Base-by-base conservation (phyloP, 441 rosid species). In the Theobroma grandiflorum region DNA sequence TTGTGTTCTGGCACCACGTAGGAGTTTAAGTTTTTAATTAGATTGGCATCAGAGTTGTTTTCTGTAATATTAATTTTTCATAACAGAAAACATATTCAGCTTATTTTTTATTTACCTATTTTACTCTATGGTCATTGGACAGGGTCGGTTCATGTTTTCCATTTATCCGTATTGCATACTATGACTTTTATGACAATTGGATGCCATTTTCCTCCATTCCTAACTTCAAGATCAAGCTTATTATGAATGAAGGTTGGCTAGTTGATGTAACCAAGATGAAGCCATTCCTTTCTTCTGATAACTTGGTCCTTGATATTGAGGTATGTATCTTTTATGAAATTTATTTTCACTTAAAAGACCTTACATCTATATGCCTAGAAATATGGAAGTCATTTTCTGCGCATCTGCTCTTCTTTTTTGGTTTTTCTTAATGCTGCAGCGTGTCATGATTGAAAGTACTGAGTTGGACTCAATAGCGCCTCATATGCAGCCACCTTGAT, bases 141-240 rank as follows among this genome's bases (percentile, higher is more conserved):
- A 94, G 97, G 80, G 89, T 88, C 52, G 96, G 98, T 81, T 89
- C 90, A 6, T 76, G 42, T 26, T 85, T 88, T 68, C 90, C 89
- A 15, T 75, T 79, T 26, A 31, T 84, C 49, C 71, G 58, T 63
- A 72, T 94, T 58, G 87, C 84, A 45, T 89, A 94, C 76, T 83
- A 84, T 53, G 98, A 94, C 85, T 79, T 79, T 77, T 86, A 78
- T 79, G 87, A 76, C 71, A 93, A 91, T 80, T 85, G 15, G 64
- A 89, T 86, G 42, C 84, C 81, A 26, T 89, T 94, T 78, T 8
- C 80, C 52, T 80, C 82, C 70, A 66, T 79, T 77, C 94, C 91
- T 63, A 42, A 75, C 35, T 81, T 91, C 59, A 49, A 74, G 37
- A 84, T 89, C 68, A 79, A 77, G 81, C 79, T 93, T 61, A 63